These are phyloP conservation scores for Psilocybe azurescens DNA, from an alignment of 768 basidiomycete species.

Conservation along the genomic window DNA sequence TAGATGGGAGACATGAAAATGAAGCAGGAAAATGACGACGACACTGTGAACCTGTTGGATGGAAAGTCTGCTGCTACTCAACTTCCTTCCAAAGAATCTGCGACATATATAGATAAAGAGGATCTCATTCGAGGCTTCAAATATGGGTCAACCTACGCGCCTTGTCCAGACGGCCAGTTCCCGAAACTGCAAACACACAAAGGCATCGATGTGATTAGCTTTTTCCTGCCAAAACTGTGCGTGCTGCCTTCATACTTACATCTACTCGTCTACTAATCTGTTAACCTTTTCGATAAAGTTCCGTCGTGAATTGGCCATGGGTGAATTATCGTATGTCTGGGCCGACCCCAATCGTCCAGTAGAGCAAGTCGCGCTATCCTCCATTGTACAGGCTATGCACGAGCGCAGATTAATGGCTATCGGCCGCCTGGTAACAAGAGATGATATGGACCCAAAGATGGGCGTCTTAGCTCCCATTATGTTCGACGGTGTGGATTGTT, in stretches of 20 bases:
- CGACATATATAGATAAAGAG: slow-evolving; percentile 63
- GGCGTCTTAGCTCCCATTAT: slow-evolving; percentile 71
- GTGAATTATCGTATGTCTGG: slow-evolving; percentile 88
- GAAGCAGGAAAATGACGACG: slow-evolving; percentile 38
- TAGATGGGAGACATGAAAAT: slow-evolving; percentile 44
- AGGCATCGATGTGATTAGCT: slow-evolving; percentile 89
- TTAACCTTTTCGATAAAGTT: slow-evolving; percentile 51
- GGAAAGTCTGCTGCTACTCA: slow-evolving; percentile 15
- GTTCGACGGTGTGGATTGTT: slow-evolving; percentile 74
- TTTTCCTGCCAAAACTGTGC: slow-evolving; percentile 75
- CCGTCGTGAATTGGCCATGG: slow-evolving; percentile 81
- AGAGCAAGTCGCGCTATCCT: slow-evolving; percentile 86
- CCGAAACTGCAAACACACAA: slow-evolving; percentile 72
- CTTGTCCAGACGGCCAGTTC: slow-evolving; percentile 87
- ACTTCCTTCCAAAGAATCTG: not conserved
- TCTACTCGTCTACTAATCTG: no score
- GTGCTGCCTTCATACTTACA: slow-evolving; percentile 18
- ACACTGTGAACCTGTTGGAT: slow-evolving; percentile 33
- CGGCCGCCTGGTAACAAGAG: slow-evolving; percentile 78
- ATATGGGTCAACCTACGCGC: slow-evolving; percentile 89
- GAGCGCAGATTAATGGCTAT: slow-evolving; percentile 74
- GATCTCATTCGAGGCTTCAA: slow-evolving; percentile 84
- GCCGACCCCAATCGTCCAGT: slow-evolving; percentile 67
- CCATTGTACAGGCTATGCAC: slow-evolving; percentile 84
- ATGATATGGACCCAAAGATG: slow-evolving; percentile 84